Evolutionary conservation across 192 early-diverging fungal genomes (phyloP), one percentile per base, ranked within the genome.

Genomic region (Jimgerdemannia lactiflua): DNA sequence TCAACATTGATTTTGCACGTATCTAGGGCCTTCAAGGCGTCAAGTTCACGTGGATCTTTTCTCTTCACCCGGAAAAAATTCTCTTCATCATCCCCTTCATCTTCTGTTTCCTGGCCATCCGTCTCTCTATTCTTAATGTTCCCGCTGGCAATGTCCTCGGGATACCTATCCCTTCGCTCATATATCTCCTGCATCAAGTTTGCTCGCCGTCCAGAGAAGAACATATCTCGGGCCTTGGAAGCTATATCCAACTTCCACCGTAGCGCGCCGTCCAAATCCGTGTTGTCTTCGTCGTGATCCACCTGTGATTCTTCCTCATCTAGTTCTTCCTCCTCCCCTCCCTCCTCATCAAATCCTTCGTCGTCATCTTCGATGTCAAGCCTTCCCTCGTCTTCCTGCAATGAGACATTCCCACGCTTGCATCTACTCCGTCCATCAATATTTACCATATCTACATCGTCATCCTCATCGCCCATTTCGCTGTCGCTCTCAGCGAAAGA

Each of bases 131-230:
- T 75, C 17, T 78, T 74, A 40, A 83, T 77, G 11, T 86, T 73
- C n/a, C 82, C 80, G 4, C 71, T 44, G 18, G 74, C 74, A 43
- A 86, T 88, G 41, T 86, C 78, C 29, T 92, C 86, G 3, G 88
- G 79, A 1, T 84, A 74, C 43, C 81, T 71, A n/a, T 86, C 85
- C 42, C 76, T 74, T 6, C 80, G 73, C 39, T 91, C 91, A 77
- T 99, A 99, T 42, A 99, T 93, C 0, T 96, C 78, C 43, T 95
- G 89, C 95, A 97, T 96, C 63, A 98, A 79, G 72, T 95, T 95
- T 70, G 92, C 82, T 19, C 95, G 92, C 40, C 88, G 84, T 74
- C 80, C 83, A 8, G 81, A 77, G 42, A 78, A 72, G 77, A 90
- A 94, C 19, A 82, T 81, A 9, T 85, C 77, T 41, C 84, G 82